Evolutionary conservation across 805 yeast genomes (phyloP).

Genomic region (Grigorovia yakushimaensis): DNA sequence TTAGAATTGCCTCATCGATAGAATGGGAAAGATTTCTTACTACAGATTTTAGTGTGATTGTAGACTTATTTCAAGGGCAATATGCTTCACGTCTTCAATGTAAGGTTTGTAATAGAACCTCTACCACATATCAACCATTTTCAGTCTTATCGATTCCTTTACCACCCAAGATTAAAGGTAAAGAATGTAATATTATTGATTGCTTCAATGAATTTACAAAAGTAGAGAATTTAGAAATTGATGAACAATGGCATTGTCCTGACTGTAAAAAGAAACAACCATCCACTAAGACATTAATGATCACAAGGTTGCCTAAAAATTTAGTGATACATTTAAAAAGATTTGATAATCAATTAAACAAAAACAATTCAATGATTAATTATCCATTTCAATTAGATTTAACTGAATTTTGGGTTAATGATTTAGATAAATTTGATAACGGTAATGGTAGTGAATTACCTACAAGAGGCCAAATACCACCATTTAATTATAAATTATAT

Average conservation of each 20-base stretch:
- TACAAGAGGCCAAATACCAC: conserved; percentile 70
- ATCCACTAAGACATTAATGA: conserved; percentile 60
- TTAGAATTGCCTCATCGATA: conserved; percentile 73
- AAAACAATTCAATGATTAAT: conserved; percentile 57
- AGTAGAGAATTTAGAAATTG: conserved; percentile 64
- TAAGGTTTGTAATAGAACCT: conserved; percentile 59
- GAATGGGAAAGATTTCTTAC: conserved; percentile 90
- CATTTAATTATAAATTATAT: conserved; percentile 65
- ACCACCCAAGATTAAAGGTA: conserved; percentile 35
- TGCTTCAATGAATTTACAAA: conserved; percentile 75
- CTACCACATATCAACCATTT: conserved; percentile 82
- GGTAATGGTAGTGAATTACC: conserved; percentile 35
- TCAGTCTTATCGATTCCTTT: conserved; percentile 74
- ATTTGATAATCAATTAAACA: conserved; percentile 39
- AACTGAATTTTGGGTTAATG: conserved; percentile 55
- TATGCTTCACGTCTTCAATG: conserved; percentile 71
- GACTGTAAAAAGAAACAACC: conserved; percentile 52
- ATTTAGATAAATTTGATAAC: conserved; percentile 24
- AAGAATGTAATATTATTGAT: conserved; percentile 35
- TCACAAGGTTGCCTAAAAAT: conserved; percentile 71
- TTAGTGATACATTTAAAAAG: conserved; percentile 78
- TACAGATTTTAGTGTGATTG: conserved; percentile 71
- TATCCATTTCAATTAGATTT: conserved; percentile 64
- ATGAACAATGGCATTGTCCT: conserved; percentile 82
- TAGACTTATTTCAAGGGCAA: conserved; percentile 84